These are phyloP conservation scores for Rhizopogon roseolus DNA, from an alignment of 768 basidiomycete species.

Conservation along the genomic window DNA sequence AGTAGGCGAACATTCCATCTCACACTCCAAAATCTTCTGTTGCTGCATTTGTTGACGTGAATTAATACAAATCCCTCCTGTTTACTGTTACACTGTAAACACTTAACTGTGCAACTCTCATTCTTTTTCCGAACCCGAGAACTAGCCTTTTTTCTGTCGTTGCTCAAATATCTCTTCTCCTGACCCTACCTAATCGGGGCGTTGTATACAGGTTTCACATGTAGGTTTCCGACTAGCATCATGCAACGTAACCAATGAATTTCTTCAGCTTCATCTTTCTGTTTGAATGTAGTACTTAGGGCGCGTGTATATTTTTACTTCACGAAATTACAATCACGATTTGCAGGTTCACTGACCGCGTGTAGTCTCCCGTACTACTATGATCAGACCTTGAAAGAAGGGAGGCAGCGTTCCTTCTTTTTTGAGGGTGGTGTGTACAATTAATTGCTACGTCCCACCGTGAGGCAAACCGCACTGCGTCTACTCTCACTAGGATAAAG, in stretches of 20 bases:
- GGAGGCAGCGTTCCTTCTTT: too few species aligned
- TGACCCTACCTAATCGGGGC: not conserved
- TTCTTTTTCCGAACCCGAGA: not conserved
- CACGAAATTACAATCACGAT: not conserved
- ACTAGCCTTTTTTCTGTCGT: not conserved
- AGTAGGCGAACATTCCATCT: constrained; percentile 39
- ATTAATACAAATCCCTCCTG: not conserved
- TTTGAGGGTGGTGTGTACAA: too few species aligned
- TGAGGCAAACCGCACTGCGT: too few species aligned
- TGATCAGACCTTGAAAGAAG: too few species aligned
- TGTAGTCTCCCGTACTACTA: too few species aligned
- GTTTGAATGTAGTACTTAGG: not conserved
- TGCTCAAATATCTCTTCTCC: not conserved
- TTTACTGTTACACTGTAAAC: not conserved
- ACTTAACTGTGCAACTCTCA: not conserved
- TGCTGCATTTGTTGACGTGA: constrained; percentile 1
- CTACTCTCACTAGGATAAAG: too few species aligned
- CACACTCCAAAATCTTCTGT: not conserved
- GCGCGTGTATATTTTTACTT: not conserved
- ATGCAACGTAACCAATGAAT: not conserved
- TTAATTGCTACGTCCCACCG: too few species aligned
- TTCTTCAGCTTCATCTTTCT: not conserved
- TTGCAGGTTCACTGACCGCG: not conserved
- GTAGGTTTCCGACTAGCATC: not conserved
- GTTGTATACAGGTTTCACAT: not conserved